Percentiles rank a stretch among this genome's conserved stretches.
These are phyloP conservation scores for Starmerella asiatica DNA, from an alignment of 805 yeast genomes.

Conservation along the genomic window DNA sequence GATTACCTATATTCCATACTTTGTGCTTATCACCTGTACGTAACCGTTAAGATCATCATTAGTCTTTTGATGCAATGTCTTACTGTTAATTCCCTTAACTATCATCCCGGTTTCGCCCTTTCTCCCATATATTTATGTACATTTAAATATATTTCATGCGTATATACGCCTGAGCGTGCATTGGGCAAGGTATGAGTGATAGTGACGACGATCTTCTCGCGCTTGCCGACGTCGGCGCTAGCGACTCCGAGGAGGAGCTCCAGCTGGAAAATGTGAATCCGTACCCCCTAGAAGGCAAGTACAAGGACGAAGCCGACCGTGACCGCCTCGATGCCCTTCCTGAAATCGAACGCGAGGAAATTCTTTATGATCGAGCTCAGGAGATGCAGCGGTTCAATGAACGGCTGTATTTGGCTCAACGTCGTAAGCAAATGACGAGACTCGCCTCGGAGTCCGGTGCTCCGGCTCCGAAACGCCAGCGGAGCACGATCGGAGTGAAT, in stretches of 20 bases:
- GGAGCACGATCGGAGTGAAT: slow-evolving; percentile 32
- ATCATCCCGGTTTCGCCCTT: too few species aligned
- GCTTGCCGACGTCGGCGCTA: slow-evolving; percentile 70
- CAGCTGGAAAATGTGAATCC: slow-evolving; percentile 40
- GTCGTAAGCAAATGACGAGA: slow-evolving; percentile 32
- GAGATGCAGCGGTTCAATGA: slow-evolving; percentile 82
- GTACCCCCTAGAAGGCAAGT: slow-evolving; percentile 87
- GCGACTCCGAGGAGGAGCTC: slow-evolving; percentile 30
- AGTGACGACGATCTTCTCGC: slow-evolving; percentile 93
- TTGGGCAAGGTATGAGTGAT: too few species aligned
- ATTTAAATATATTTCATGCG: too few species aligned
- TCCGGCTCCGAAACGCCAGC: slow-evolving; percentile 20
- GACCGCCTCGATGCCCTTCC: slow-evolving; percentile 47
- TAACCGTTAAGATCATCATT: too few species aligned
- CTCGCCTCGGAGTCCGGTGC: slow-evolving; percentile 19
- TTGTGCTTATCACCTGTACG: too few species aligned
- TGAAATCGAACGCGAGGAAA: slow-evolving; percentile 83
- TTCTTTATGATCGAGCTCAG: slow-evolving; percentile 83
- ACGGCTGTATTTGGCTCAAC: slow-evolving; percentile 65
- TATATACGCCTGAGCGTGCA: too few species aligned
- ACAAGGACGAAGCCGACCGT: slow-evolving; percentile 69
- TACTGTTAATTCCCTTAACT: too few species aligned
- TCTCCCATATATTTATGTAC: too few species aligned
- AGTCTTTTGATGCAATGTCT: too few species aligned
- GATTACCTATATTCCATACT: too few species aligned